Base-by-base conservation (phyloP, 1,284 basidiomycete species). In the Cystobasidium pallidum region DNA sequence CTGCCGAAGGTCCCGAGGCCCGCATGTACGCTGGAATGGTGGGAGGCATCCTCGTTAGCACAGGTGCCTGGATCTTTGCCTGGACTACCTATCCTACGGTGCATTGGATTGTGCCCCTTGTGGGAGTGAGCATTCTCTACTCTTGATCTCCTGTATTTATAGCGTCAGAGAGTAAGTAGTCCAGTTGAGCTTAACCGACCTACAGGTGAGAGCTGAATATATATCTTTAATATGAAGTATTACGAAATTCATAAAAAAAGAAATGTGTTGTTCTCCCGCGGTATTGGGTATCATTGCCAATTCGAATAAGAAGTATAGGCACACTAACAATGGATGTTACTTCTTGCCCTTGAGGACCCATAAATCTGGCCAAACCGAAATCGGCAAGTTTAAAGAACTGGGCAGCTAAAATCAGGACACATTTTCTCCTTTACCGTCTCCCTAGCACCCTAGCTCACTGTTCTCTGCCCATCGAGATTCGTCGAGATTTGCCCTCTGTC, bases 11-110 rank as follows among this genome's bases (percentile, higher is more conserved):
- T 0, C 87, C 89, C 0, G 90, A 92, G 80, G 90, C 90, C 0
- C 84, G 90, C 11, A 81, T 92, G 30, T 90, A 88, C 74, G 81
- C 83, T n/a, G 86, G 89, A 1, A 88, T 89, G 80, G 79, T 84
- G 8, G 89, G 88, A 0, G 88, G 86, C 0, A 74, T 91, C 19
- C 77, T 88, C 26, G 75, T 79, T 34, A 73, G 74, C 4, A 3
- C 74, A 8, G 76, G 76, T 10, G 54, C 65, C n/a, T 75, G 72
- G 67, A 68, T 71, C 24, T 78, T 72, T 32, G 70, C 70, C 28
- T 77, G 72, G 63, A 76, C 77, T 0, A 28, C 74, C 0, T 76
- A 59, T 24, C 7, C 63, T 0, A 51, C 70, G 2, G 30, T 75
- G 0, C 77, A 75, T 51, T 77, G 76, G 75, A 75, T 77, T n/a